Evolutionary conservation across 306 rosid species (phyloP), one percentile per base, ranked within the genome.

Genomic region (Clitoria ternatea): DNA sequence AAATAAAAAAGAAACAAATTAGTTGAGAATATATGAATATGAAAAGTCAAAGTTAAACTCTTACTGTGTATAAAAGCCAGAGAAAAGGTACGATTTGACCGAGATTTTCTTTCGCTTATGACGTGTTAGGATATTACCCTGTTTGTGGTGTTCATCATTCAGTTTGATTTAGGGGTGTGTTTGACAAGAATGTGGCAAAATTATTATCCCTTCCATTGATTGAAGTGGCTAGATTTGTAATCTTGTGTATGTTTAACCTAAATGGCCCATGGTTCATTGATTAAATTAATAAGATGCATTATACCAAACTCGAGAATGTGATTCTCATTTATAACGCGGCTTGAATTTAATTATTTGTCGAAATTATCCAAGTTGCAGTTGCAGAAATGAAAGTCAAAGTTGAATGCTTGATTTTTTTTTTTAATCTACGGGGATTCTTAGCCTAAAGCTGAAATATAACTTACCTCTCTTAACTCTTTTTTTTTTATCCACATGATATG

Each of bases 331-430:
- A 54, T 54, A 27, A 54, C 61, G 61, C 37, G 61, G 36, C 39
- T 47, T 13, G 45, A 57, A 60, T 30, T 29, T 60, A 57, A 29
- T 43, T 57, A 30, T 30, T 19, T 32, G 18, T 27, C 42, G 75
- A 70, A 43, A 40, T 20, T 12, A 10, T 14, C 39, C 37, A 15
- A 1, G 27, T 69, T 39, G 39, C 24, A 23, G 33, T n/a, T n/a
- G n/a, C n/a, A n/a, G 40, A 33, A 27, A 59, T 19, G 29, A 36
- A 13, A 44, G 57, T 29, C 8, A 29, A 15, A 17, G 12, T 55
- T 55, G 62, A 55, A 55, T 55, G 62, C 40, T 55, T 27, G 61
- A 23, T n/a, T n/a, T n/a, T n/a, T n/a, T n/a, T n/a, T n/a, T n/a
- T n/a, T n/a, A n/a, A n/a, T n/a, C n/a, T n/a, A n/a, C n/a, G n/a